Evolutionary conservation across 345 rosid species (phyloP), one percentile per base, ranked within the genome.

Genomic region (Cardamine occulta): DNA sequence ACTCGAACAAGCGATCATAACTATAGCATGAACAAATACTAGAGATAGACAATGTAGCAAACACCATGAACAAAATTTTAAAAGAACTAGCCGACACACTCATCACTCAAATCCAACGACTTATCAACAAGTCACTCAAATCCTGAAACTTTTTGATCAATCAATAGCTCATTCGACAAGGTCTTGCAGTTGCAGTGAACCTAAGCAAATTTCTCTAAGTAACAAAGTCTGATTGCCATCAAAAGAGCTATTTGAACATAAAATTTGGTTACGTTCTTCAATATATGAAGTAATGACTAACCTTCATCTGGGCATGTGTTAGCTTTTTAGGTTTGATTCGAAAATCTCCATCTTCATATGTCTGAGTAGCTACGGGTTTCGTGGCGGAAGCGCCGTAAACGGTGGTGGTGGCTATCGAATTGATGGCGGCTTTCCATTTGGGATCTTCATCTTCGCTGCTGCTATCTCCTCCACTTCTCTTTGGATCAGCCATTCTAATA

Each of bases 251-350:
- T 15, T 12, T 14, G 28, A 48, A 54, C 1, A 74, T 10, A 17
- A 28, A 64, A 26, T 17, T 52, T 45, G 2, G 4, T 23, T 21
- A 34, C 9, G 6, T 8, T 44, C 35, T 17, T 44, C 17, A 21
- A 21, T 13, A 17, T 42, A 7, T 6, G 49, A 39, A 26, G 49
- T 31, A 19, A 60, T 17, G 17, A 62, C 66, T 68, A 37, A 90
- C 97, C 96, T 89, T 92, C 62, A 95, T 81, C 40, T 88, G 91
- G 74, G 83, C 90, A 77, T 84, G 92, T 44, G 85, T 95, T 63
- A 83, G 85, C 84, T 88, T 89, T 42, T 87, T 84, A 74, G 96
- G 78, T 44, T 85, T 80, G 59, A 55, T 47, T 24, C 64, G 55
- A 31, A 57, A 65, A 21, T 77, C 80, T 59, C 66, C 81, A 31